phyloP scores from a whole-genome alignment of 192 early-diverging fungal genomes.

The Coemansia sp. region DNA sequence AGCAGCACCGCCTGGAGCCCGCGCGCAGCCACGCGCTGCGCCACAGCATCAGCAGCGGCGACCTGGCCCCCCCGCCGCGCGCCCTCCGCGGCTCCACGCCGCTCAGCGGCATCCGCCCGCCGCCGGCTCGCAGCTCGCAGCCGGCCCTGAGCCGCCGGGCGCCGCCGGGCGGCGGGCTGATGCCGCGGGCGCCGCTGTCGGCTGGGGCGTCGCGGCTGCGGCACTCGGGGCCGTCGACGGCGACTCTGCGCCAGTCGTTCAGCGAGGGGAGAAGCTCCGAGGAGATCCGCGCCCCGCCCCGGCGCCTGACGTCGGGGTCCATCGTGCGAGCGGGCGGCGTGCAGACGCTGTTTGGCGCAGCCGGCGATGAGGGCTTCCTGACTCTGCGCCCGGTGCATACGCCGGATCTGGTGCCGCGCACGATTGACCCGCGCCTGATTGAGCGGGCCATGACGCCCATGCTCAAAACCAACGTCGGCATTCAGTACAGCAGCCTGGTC shows the following conservation, averaged over 20 bases:
- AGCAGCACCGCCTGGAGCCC: conserved; percentile 27
- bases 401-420: conserved; percentile 46
- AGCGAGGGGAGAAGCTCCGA: conserved; percentile 14
- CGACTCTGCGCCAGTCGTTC: background rate
- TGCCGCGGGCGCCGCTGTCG: background rate
- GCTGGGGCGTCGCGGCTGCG: background rate
- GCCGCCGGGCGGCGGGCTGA: background rate
- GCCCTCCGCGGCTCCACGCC: background rate
- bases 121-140: background rate
- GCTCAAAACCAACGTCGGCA: conserved; percentile 41
- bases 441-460: conserved; percentile 56
- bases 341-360: background rate
- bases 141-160: background rate
- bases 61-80: conserved; percentile 11
- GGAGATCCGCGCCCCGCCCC: background rate
- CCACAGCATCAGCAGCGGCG: conserved; percentile 5
- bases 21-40: conserved; percentile 3
- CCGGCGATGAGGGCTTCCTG: conserved; percentile 36
- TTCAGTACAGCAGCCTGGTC: conserved; percentile 6
- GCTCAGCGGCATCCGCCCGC: background rate
- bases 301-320: background rate
- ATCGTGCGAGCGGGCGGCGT: background rate
- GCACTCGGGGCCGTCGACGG: background rate
- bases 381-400: conserved; percentile 52
- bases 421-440: conserved; percentile 40